Percentiles rank a stretch among this genome's conserved stretches.
Evolutionary conservation across 495 filamentous ascomycete genomes (phyloP).

Genomic region (Trypethelium eluteriae): DNA sequence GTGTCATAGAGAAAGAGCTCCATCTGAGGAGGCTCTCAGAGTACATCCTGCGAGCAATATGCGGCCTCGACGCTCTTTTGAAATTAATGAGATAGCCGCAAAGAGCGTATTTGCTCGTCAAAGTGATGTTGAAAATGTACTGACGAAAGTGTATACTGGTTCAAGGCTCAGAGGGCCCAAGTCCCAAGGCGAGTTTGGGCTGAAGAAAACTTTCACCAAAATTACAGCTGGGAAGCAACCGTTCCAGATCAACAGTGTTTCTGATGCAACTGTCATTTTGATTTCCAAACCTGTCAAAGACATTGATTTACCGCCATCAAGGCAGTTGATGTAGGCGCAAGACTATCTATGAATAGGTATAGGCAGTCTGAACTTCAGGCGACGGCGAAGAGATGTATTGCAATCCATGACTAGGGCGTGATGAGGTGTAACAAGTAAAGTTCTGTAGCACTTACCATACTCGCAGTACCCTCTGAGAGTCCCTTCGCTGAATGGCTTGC

Average conservation of each 20-base stretch:
- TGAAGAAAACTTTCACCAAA: neutral
- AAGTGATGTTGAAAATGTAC: neutral
- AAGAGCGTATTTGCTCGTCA: neutral
- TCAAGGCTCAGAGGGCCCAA: neutral
- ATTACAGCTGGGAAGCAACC: neutral
- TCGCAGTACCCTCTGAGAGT: conserved; percentile 23
- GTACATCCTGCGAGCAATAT: neutral
- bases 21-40: neutral
- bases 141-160: neutral
- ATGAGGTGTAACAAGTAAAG: neutral
- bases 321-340: neutral
- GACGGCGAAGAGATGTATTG: neutral
- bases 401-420: neutral
- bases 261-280: neutral
- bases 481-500: conserved; percentile 11
- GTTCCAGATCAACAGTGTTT: neutral
- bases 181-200: neutral
- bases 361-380: neutral
- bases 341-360: neutral
- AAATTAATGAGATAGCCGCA: neutral
- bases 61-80: neutral
- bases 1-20: neutral
- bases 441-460: conserved; percentile 4
- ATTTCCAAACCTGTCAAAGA: neutral
- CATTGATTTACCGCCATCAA: neutral